Base-by-base conservation (phyloP, 2,329 filamentous ascomycete species). In the Penicillium olsonii region DNA sequence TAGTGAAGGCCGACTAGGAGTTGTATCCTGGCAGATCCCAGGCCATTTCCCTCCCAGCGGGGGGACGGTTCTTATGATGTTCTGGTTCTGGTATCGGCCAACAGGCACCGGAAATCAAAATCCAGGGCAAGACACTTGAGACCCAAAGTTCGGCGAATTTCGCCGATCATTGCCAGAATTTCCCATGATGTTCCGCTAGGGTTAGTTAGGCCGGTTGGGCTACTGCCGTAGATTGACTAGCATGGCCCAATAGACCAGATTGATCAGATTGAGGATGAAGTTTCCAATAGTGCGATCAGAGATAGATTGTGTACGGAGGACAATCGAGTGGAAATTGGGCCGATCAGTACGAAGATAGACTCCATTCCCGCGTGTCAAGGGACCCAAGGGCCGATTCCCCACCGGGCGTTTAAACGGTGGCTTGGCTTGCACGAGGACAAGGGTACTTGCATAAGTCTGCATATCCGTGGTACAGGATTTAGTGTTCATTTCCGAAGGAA, bases 331-430 rank as follows among this genome's bases (percentile, higher is more conserved):
- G 27, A 8, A 39, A 20, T 42, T 31, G 22, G 22, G 12, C 29
- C 29, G 29, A 31, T 24, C 22, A 24, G 22, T 24, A 48, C 48
- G 55, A 55, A 57, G 52, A 57, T 59, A 35, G 52, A 47, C 54
- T 54, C 54, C 54, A 59, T 55, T 55, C 50, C 56, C 56, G 55
- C 50, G 57, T 59, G 57, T 60, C 55, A 43, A 52, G 44, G 35
- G 38, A 31, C 29, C 12, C 12, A 31, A 31, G 29, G 29, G 29
- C 29, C 29, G 29, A n/a, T 46, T 46, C 40, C 51, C 57, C 57
- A 60, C 57, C 33, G 52, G 55, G 57, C 55, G 54, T 50, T 50
- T 55, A 60, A 60, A 55, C 50, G 54, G 39, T 46, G 49, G 18
- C 50, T 51, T 57, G 50, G 50, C 50, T 27, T 43, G 31, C 50